Percentiles rank a stretch among this genome's conserved stretches.
phyloP scores from a whole-genome alignment of 1,284 basidiomycete species.

The Heterobasidion annosum region DNA sequence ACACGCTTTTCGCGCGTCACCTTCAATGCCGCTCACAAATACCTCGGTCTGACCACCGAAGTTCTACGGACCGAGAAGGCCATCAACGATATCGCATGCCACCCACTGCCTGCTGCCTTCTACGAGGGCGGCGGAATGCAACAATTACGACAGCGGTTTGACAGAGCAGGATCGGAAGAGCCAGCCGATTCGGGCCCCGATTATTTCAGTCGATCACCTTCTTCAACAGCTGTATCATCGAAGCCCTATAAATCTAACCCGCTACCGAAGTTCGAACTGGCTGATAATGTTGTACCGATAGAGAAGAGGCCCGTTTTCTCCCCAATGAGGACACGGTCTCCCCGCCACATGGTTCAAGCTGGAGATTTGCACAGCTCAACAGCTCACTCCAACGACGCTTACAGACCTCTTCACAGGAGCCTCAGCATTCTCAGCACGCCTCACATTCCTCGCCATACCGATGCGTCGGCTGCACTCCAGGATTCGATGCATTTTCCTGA shows the following conservation, averaged over 20 bases:
- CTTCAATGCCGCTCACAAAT: constrained; percentile 93
- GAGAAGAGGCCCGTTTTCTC: not conserved
- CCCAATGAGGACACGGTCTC: constrained; percentile 5
- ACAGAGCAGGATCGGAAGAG: constrained; percentile 35
- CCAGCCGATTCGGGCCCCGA: constrained; percentile 42
- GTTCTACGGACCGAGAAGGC: constrained; percentile 94
- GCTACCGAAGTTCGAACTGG: constrained; percentile 7
- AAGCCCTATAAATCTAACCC: constrained; percentile 7
- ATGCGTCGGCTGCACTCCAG: constrained; percentile 1
- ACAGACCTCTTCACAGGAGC: constrained; percentile 37
- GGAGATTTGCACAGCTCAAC: constrained; percentile 15
- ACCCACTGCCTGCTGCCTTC: constrained; percentile 86
- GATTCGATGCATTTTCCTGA: constrained; percentile 3
- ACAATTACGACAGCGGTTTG: constrained; percentile 80
- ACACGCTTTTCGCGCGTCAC: constrained; percentile 96
- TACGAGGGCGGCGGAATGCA: constrained; percentile 93
- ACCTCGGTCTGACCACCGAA: constrained; percentile 91
- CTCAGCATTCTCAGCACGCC: constrained; percentile 47
- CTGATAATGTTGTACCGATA: constrained; percentile 13
- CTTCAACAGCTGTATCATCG: constrained; percentile 16
- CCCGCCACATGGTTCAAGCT: constrained; percentile 11
- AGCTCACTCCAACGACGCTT: constrained; percentile 27
- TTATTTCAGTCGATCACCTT: constrained; percentile 34
- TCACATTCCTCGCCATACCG: constrained; percentile 13
- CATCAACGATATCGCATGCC: constrained; percentile 94